Base-by-base conservation (phyloP, 2,329 filamentous ascomycete species). In the Fusarium chuoi region DNA sequence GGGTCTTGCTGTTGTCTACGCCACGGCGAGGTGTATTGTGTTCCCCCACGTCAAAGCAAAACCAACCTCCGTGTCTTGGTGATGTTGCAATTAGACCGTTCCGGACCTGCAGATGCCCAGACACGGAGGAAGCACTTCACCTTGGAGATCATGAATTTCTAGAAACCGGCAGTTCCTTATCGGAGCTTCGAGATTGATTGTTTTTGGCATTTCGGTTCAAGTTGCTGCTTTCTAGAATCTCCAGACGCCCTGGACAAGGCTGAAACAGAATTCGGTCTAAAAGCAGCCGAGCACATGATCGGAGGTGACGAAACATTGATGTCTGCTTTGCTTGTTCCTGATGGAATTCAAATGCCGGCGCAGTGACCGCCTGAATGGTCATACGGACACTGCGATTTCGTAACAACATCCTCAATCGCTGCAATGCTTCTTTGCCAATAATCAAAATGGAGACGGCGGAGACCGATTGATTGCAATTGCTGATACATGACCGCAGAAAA, bases 101-200 rank as follows among this genome's bases (percentile, higher is more conserved):
- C 70, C 71, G 71, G 62, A 68, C 62, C 54, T 71, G 58, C 71
- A 73, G 71, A 63, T 51, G 54, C 58, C 45, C 56, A 64, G 63
- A 28, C 46, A 42, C 45, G 48, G 54, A 56, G 52, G 13, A 61
- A 36, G 28, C 15, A 22, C 36, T 71, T 46, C 18, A 24, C 4
- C 33, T 24, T 49, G 45, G 49, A 20, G 33, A 62, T 74, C 61
- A 71, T 65, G 54, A 57, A 51, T 28, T 39, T 70, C 46, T 66
- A 60, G 44, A 57, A 57, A 12, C 33, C 52, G 56, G 39, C 52
- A 74, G 36, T 54, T 36, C 56, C 20, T 20, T 60, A 65, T 70
- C 60, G 36, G 39, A 44, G 41, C n/a, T 58, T n/a, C 22, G 24
- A 38, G 20, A 35, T 42, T 38, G 18, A 42, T 30, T 38, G 24